Evolutionary conservation across 306 rosid genomes (phyloP), one percentile per base, ranked within the genome.

Genomic region (Corylus heterophylla): DNA sequence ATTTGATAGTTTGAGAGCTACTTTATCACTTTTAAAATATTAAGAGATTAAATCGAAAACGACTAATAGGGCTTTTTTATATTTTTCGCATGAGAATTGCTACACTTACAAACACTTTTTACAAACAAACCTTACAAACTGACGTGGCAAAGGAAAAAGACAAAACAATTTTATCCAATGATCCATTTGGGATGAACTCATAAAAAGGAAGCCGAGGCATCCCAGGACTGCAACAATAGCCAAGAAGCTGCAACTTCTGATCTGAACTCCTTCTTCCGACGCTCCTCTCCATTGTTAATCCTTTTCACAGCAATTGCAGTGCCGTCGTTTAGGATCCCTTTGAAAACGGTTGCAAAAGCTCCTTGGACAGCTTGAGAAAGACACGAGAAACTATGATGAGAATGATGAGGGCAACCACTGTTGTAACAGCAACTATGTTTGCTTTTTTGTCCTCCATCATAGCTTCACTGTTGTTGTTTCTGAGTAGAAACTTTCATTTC

Each of bases 241-340:
- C 98, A 35, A 91, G 66, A 13, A 95, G 85, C 98, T 16, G 98
- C 87, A 25, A 95, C 98, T 78, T 95, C 98, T 11, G 98, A 87
- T 80, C 86, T 84, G 78, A 95, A 92, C 64, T 91, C 98, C 59
- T 77, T 91, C 4, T 95, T 97, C 0, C 98, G 89, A 22, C 86
- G 82, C 22, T 86, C 91, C 8, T 91, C 94, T 5, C 87, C 89
- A 8, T 76, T 42, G 45, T 42, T 71, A 56, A 93, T 87, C 82
- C 88, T 49, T 74, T 95, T 95, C 69, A 92, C 98, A 0, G 98
- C 98, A 22, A 95, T 92, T 0, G 88, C 75, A 42, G 98, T 92
- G 17, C 98, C 97, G 42, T 95, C 97, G 4, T 12, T 84, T 16
- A 95, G 92, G 64, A 90, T 78, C 10, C 98, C 98, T 86, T 87